Conservation (phyloP, 2,329 filamentous ascomycete genomes). For the Coniochaeta pulveracea region DNA sequence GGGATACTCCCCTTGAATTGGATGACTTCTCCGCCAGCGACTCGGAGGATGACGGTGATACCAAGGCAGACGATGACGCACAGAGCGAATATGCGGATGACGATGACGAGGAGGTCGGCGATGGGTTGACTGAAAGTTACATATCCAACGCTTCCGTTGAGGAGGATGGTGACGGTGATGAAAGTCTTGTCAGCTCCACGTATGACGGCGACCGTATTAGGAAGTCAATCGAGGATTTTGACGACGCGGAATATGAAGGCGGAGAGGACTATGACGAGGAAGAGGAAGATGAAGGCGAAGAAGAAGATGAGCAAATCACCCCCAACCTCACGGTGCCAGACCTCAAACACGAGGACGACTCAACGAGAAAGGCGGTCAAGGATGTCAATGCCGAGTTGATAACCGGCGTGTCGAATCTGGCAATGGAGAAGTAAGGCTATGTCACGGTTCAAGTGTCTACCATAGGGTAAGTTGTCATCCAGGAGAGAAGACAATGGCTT, state of each 20-base stretch:
- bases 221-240: slow-evolving; percentile 21
- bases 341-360: slow-evolving; percentile 4
- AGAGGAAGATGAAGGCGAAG: slow-evolving; percentile 27
- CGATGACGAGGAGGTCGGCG: slow-evolving; percentile 28
- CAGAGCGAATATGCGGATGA: slow-evolving; percentile 22
- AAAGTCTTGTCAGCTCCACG: slow-evolving; percentile 27
- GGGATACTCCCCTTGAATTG: slow-evolving; percentile 70
- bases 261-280: slow-evolving; percentile 17
- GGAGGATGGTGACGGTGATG: slow-evolving; percentile 23
- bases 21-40: slow-evolving; percentile 85
- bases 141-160: slow-evolving; percentile 24
- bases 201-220: slow-evolving; percentile 19
- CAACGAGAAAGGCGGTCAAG: slow-evolving; percentile 17
- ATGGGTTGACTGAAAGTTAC: slow-evolving; percentile 32
- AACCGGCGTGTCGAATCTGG: slow-evolving; percentile 44
- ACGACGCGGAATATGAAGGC: slow-evolving; percentile 20
- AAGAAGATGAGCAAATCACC: slow-evolving; percentile 13
- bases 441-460: too few species aligned
- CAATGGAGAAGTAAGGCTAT: slow-evolving; percentile 29
- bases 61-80: slow-evolving; percentile 40
- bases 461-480: too few species aligned
- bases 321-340: slow-evolving; percentile 1
- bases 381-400: slow-evolving; percentile 47
- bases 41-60: slow-evolving; percentile 43
- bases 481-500: too few species aligned